A percentile compares a stretch with the other conserved stretches of the same genome.
Evolutionary conservation across 768 basidiomycete species (phyloP).

Genomic region (Kwoniella heveanensis): DNA sequence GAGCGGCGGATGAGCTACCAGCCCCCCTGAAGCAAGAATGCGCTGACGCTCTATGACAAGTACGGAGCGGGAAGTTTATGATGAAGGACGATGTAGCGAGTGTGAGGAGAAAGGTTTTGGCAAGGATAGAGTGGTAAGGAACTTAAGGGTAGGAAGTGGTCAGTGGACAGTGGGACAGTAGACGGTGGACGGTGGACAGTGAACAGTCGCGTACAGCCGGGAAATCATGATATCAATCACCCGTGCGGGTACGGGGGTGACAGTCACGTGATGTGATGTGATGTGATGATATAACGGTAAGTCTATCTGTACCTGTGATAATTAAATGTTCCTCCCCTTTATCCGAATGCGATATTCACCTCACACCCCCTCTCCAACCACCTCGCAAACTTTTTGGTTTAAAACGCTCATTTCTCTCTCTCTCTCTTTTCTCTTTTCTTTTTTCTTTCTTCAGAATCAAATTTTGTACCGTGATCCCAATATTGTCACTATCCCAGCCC

Average conservation of each 20-base stretch:
- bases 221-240: neutral
- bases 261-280: neutral
- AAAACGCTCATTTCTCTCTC: neutral
- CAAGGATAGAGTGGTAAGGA: neutral
- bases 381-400: neutral
- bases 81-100: neutral
- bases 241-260: no score
- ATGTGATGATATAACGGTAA: neutral
- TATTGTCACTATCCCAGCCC: conserved; percentile 38
- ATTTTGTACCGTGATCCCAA: conserved; percentile 39
- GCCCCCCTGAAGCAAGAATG: neutral
- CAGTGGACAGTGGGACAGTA: neutral
- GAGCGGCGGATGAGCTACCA: neutral
- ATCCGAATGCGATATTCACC: neutral
- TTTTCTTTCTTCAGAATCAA: conserved; percentile 33
- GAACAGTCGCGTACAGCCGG: neutral
- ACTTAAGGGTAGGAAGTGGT: neutral
- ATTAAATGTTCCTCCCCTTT: neutral
- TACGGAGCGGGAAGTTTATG: no score
- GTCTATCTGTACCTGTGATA: neutral
- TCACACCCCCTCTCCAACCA: neutral
- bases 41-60: no score
- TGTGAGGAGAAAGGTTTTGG: neutral
- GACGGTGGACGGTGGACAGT: neutral
- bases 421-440: conserved; percentile 10